Evolutionary conservation across 306 rosid species (phyloP).

Genomic region (Quercus agrifolia): DNA sequence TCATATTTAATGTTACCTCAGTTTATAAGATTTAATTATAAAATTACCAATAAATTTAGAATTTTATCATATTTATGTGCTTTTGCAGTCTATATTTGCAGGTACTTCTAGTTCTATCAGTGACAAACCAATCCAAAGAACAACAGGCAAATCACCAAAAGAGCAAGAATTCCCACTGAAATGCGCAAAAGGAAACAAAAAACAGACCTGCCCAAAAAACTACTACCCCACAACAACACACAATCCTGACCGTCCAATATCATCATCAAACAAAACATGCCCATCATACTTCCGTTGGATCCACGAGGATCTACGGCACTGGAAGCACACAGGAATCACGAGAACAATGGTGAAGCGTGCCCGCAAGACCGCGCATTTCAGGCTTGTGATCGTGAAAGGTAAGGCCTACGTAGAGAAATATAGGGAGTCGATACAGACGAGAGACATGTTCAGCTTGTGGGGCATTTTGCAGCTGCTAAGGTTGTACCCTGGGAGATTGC

Average conservation of each 20-base stretch:
- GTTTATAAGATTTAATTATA: too few relatives aligned
- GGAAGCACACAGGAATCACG: slow-evolving; percentile 65
- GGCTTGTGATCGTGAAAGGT: slow-evolving; percentile 60
- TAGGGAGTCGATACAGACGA: slow-evolving; percentile 52
- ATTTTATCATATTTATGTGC: too few relatives aligned
- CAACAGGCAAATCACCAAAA: background rate
- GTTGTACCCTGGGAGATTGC: slow-evolving; percentile 56
- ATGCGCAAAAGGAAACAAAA: slow-evolving; percentile 27
- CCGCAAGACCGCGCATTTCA: slow-evolving; percentile 49
- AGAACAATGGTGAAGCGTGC: slow-evolving; percentile 62
- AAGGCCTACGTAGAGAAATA: slow-evolving; percentile 61
- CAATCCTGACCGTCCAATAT: slow-evolving; percentile 17
- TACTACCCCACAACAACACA: slow-evolving; percentile 31
- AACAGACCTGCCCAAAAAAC: slow-evolving; percentile 39
- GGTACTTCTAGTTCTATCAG: background rate
- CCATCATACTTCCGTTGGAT: slow-evolving; percentile 77
- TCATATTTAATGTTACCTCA: too few relatives aligned
- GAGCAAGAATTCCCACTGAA: slow-evolving; percentile 34
- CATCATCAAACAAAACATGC: slow-evolving; percentile 33
- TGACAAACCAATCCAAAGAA: slow-evolving; percentile 6
- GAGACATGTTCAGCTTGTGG: slow-evolving; percentile 77
- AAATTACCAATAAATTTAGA: too few relatives aligned
- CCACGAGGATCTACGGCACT: slow-evolving; percentile 73
- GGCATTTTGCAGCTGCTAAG: slow-evolving; percentile 71
- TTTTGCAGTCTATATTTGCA: slow-evolving; percentile 28